Percentiles rank a stretch among this genome's conserved stretches.
These are phyloP conservation scores for Erigeron canadensis DNA, from an alignment of 129 eudicot genomes.

Conservation along the genomic window DNA sequence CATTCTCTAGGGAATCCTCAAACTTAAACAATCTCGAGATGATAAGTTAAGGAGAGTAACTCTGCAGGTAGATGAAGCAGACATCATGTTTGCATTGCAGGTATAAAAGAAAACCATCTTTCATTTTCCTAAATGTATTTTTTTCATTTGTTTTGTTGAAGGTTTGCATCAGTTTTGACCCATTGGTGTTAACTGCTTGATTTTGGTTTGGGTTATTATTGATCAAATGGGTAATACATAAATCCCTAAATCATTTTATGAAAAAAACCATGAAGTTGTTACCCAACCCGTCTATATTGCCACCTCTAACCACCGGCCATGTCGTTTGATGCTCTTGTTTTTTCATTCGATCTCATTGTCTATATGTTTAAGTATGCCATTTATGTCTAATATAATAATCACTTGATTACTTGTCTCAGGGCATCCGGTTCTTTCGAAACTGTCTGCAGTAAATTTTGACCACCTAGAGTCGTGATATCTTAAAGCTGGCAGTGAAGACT, in stretches of 20 bases:
- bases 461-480: background rate
- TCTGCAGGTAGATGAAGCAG: constrained; percentile 81
- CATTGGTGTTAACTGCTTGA: background rate
- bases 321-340: too few species aligned
- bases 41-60: constrained; percentile 77
- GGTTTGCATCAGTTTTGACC: background rate
- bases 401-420: constrained; percentile 40
- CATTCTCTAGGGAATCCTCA: constrained; percentile 71
- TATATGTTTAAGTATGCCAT: background rate
- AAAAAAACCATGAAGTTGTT: too few species aligned
- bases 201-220: background rate
- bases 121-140: background rate
- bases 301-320: too few species aligned
- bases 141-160: background rate
- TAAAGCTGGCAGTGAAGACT: background rate
- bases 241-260: background rate
- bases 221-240: background rate
- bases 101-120: constrained; percentile 30
- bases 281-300: too few species aligned
- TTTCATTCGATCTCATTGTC: too few species aligned
- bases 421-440: constrained; percentile 70
- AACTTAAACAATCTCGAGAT: constrained; percentile 77
- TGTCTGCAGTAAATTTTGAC: constrained; percentile 47
- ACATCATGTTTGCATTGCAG: constrained; percentile 87
- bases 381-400: background rate